These are phyloP conservation scores for Amanita thiersii DNA, from an alignment of 768 basidiomycete genomes.

Conservation along the genomic window DNA sequence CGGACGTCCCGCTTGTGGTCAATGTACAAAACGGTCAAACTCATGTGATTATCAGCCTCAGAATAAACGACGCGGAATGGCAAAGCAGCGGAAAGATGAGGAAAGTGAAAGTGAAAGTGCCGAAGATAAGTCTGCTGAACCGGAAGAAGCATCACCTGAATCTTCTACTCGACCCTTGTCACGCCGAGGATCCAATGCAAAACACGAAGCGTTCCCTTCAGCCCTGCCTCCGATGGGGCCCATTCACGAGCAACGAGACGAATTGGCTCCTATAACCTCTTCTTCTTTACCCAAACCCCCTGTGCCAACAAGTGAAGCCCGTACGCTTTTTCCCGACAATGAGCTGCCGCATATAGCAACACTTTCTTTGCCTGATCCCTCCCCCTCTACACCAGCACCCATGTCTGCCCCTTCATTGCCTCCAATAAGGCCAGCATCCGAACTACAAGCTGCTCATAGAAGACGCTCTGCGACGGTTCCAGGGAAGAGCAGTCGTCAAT, in stretches of 20 bases:
- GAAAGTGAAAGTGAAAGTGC: constrained; percentile 66
- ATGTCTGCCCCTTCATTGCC: constrained; percentile 61
- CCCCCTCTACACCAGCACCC: constrained; percentile 44
- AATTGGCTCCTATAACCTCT: constrained; percentile 28
- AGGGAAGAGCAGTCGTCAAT: constrained; percentile 48
- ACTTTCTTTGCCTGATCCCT: constrained; percentile 49
- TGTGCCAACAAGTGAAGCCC: constrained; percentile 22
- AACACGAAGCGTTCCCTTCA: constrained; percentile 27
- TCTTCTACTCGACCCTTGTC: constrained; percentile 38
- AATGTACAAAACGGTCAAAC: constrained; percentile 73
- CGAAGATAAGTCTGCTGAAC: constrained; percentile 48
- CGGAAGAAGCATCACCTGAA: constrained; percentile 47
- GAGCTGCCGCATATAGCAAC: constrained; percentile 70
- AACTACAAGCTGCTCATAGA: constrained; percentile 59
- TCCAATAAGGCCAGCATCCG: constrained; percentile 57
- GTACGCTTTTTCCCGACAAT: constrained; percentile 46
- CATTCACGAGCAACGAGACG: constrained; percentile 38
- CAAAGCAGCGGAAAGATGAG: constrained; percentile 50
- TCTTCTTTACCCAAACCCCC: constrained; percentile 28
- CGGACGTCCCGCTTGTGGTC: constrained; percentile 72
- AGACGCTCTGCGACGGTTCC: constrained; percentile 65
- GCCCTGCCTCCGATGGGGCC: constrained; percentile 31
- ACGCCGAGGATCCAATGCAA: constrained; percentile 39
- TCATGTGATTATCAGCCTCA: constrained; percentile 76
- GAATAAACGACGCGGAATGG: constrained; percentile 62